Evolutionary conservation across 2,329 filamentous ascomycete genomes (phyloP).

Genomic region (Teratosphaeria pseudoeucalypti): DNA sequence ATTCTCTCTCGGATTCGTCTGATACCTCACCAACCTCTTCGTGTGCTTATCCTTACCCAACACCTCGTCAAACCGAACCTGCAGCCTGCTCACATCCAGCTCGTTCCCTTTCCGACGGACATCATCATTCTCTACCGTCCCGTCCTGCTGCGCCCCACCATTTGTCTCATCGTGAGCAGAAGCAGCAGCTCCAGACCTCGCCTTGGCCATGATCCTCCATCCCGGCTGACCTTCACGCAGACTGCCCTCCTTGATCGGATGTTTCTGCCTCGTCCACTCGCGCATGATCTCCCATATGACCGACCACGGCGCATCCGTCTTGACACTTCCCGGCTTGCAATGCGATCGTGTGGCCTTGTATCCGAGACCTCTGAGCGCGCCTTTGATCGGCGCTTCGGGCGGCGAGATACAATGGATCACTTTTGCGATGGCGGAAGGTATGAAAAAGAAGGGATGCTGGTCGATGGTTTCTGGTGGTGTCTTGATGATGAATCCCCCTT

Average conservation of each 20-base stretch:
- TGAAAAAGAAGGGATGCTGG: slow-evolving; percentile 75
- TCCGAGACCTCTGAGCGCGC: slow-evolving; percentile 69
- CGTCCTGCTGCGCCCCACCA: slow-evolving; percentile 8
- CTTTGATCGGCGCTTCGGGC: slow-evolving; percentile 66
- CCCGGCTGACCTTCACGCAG: slow-evolving; percentile 62
- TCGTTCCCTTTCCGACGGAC: neutral
- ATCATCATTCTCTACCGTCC: slow-evolving; percentile 8
- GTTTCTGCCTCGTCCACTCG: slow-evolving; percentile 76
- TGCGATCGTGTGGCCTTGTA: slow-evolving; percentile 80
- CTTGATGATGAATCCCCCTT: slow-evolving; percentile 29
- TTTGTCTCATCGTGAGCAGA: slow-evolving; percentile 11
- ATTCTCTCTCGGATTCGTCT: slow-evolving; percentile 79
- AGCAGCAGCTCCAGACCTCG: slow-evolving; percentile 23
- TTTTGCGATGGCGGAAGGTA: slow-evolving; percentile 62
- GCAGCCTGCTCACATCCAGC: slow-evolving; percentile 31
- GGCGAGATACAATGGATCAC: slow-evolving; percentile 71
- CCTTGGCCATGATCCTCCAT: slow-evolving; percentile 47
- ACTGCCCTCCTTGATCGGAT: slow-evolving; percentile 62
- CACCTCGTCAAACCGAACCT: slow-evolving; percentile 68
- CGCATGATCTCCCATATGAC: slow-evolving; percentile 89
- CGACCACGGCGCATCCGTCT: slow-evolving; percentile 85
- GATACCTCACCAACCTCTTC: slow-evolving; percentile 72
- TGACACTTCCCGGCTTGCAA: slow-evolving; percentile 78
- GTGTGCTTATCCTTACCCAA: slow-evolving; percentile 59
- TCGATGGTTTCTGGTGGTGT: slow-evolving; percentile 57